These are phyloP conservation scores for Yamagishiella unicocca DNA, from an alignment of 139 green algal genomes.

Conservation along the genomic window DNA sequence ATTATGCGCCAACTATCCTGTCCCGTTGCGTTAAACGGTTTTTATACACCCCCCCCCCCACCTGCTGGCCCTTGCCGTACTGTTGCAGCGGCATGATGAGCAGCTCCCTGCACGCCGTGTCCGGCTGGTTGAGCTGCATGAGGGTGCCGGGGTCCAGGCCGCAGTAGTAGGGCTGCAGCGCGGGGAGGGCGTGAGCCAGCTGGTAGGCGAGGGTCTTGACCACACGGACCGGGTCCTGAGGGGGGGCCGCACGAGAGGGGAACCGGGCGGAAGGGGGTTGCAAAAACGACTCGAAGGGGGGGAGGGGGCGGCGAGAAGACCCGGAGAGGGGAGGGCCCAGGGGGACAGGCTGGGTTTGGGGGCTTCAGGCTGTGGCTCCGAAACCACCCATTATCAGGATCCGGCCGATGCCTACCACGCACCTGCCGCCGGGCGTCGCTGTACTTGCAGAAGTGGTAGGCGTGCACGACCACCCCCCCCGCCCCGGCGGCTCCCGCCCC, in stretches of 20 bases:
- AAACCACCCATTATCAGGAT: neutral
- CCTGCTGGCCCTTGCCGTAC: constrained; percentile 13
- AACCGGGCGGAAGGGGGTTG: neutral
- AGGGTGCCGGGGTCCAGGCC: constrained; percentile 34
- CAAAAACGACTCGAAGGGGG: neutral
- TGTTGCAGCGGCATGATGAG: constrained; percentile 28
- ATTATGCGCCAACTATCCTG: too few relatives aligned
- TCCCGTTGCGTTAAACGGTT: too few relatives aligned
- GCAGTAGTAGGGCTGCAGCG: constrained; percentile 35
- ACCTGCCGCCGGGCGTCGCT: constrained; percentile 44
- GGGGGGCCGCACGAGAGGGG: neutral
- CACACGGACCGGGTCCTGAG: constrained; percentile 49
- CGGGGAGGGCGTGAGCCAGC: constrained; percentile 35
- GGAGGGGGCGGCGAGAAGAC: neutral
- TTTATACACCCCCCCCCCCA: neutral
- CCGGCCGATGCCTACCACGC: neutral
- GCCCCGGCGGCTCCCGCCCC: neutral
- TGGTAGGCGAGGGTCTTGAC: constrained; percentile 56
- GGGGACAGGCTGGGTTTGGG: neutral
- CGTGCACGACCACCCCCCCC: constrained; percentile 4
- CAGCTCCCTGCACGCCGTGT: constrained; percentile 27
- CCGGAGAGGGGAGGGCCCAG: neutral
- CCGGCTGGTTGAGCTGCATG: constrained; percentile 35
- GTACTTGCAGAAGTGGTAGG: constrained; percentile 56
- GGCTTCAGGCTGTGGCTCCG: neutral